Evolutionary conservation across 2,329 filamentous ascomycete species (phyloP), one percentile per base, ranked within the genome.

Genomic region (Hypoxylon rubiginosum): DNA sequence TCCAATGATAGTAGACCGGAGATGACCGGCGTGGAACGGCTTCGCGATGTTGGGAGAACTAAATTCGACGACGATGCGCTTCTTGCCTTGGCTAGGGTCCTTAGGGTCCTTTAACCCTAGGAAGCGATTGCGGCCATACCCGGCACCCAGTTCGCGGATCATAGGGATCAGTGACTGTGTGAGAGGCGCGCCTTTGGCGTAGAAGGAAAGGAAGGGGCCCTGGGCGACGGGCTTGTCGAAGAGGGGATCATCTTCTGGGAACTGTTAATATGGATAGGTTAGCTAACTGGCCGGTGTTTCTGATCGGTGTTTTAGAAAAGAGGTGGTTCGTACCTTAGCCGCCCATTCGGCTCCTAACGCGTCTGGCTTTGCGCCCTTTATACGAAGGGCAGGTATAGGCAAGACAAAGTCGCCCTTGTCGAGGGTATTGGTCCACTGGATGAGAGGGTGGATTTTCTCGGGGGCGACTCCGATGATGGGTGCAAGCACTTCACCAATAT

Each of bases 371-470:
- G 84, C 84, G 69, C 89, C 89, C 81, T 91, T 95, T 74, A 95
- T 80, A 67, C 93, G 86, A 68, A 97, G 85, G n/a, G 92, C 91
- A 15, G 93, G 92, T 8, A 93, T 88, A 8, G 93, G 90, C 50
- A 97, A 81, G 57, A 92, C 87, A 72, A 97, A 81, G 79, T 97
- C 93, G 51, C 93, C 93, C 82, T 94, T 93, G 70, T 96, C 93
- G 21, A 94, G 84, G 39, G 90, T 88, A 67, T 88, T 84, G 4
- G 93, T 95, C 92, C 92, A 95, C 81, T 91, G 87, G 45, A 97
- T 82, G 39, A 89, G 88, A 26, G 88, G 88, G 80, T 92, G 94
- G 76, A 97, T 90, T 72, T 93, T 88, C 58, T 85, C 82, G 34
- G 85, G 78, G 62, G 92, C 90, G 28, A 93, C 90, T 21, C 90